phyloP scores from a whole-genome alignment of 306 rosid genomes.

The Cucurbita maxima region DNA sequence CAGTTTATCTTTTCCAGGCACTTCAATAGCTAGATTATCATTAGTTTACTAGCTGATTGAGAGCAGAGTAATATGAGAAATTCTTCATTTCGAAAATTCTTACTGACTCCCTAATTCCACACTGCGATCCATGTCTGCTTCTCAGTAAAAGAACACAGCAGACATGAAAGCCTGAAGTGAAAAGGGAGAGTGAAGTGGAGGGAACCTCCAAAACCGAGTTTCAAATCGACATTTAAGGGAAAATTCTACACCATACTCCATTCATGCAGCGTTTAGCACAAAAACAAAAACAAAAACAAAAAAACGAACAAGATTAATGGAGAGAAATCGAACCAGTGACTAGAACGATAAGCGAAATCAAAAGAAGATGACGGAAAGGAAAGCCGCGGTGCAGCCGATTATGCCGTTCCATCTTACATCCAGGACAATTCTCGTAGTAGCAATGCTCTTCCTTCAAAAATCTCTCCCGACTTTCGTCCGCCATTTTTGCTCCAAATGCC shows the following conservation, averaged over 20 bases:
- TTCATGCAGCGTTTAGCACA: neutral
- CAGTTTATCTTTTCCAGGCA: neutral
- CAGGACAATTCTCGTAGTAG: conserved; percentile 54
- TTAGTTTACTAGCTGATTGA: neutral
- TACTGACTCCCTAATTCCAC: neutral
- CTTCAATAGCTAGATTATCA: neutral
- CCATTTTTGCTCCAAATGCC: conserved; percentile 17
- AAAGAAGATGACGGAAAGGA: conserved; percentile 24
- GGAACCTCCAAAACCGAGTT: neutral
- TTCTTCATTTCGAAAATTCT: neutral
- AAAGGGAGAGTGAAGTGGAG: neutral
- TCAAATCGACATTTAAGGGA: neutral
- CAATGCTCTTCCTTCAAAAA: conserved; percentile 29
- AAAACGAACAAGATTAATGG: neutral
- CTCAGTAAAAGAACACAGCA: neutral
- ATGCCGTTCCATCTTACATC: conserved; percentile 48
- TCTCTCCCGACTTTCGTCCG: conserved; percentile 15
- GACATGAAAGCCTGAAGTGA: neutral
- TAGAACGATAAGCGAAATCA: conserved; percentile 38
- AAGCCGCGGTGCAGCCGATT: conserved; percentile 27
- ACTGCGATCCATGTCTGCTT: neutral
- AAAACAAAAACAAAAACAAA: no score
- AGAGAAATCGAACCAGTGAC: conserved; percentile 23
- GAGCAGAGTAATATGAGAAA: neutral
- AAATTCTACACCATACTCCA: neutral